Conservation (phyloP, 345 rosid species). For the Heritiera littoralis region DNA sequence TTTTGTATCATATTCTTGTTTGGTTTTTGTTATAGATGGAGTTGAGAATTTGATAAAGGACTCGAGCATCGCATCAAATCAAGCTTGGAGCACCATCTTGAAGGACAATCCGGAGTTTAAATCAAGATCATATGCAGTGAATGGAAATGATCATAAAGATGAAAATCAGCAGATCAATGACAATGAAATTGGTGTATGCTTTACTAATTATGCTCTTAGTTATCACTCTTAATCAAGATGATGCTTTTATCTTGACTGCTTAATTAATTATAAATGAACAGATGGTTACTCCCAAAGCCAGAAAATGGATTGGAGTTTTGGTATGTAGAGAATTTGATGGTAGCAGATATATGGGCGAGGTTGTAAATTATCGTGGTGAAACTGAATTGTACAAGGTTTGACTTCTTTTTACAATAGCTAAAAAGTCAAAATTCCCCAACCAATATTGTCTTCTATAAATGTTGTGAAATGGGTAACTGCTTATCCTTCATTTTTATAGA, state of each 20-base stretch:
- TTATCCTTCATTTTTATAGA: neutral
- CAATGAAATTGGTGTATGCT: neutral
- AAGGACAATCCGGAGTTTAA: neutral
- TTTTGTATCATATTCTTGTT: neutral
- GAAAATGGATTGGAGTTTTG: conserved; percentile 8
- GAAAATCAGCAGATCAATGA: neutral
- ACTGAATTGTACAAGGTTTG: conserved; percentile 17
- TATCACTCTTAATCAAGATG: neutral
- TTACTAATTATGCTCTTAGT: neutral
- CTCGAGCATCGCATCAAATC: neutral
- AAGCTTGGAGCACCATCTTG: neutral
- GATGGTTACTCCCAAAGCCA: neutral
- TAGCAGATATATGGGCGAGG: neutral
- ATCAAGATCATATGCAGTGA: neutral
- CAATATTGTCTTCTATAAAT: too few species aligned
- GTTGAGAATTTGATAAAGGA: neutral
- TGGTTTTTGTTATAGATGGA: neutral
- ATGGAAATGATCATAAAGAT: too few species aligned
- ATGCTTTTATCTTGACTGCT: neutral
- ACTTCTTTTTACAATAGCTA: neutral
- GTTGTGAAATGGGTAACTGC: too few species aligned
- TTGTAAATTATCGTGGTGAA: conserved; percentile 7
- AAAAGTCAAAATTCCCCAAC: too few species aligned
- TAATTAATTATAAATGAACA: neutral
- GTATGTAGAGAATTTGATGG: neutral